Base-by-base conservation (phyloP, 2,329 filamentous ascomycete genomes). In the Fusarium continuum region DNA sequence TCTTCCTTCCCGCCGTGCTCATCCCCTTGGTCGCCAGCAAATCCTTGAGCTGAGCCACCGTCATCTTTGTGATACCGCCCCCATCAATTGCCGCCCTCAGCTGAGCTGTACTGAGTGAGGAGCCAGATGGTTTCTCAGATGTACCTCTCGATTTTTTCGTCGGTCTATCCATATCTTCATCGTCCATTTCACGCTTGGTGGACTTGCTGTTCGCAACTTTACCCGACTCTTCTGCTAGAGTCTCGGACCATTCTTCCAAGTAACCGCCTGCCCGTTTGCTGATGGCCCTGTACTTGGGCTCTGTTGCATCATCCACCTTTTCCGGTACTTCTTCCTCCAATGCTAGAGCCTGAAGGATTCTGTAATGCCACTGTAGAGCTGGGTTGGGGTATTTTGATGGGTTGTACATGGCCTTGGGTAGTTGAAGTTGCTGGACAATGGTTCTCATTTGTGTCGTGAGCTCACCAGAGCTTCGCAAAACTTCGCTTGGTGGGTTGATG, bases 291-390 rank as follows among this genome's bases (percentile, higher is more conserved):
- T 89, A 93, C 69, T 91, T 92, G 2, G 95, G 95, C 13, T 91
- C 74, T 0, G 95, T 98, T 64, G 90, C 88, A 72, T 99, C 95
- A 13, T 86, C 82, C 2, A 78, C 77, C 44, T 89, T 85, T 17
- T 91, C 89, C 0, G 93, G 93, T 2, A 96, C 79, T 66, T 97
- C 93, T 73, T 99, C 95, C 29, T 97, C 93, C 1, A 99, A 82
- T 0, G 95, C 95, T 54, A 97, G 83, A 7, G 91, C 90, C 77
- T 99, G 95, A 1, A 99, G 80, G 39, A 99, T 96, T 61, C 88
- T 89, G 80, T 98, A 99, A 78, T 98, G 95, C 93, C 94, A 99
- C 77, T 99, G 95, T 20, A 99, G 82, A 8, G 91, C 85, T 9
- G 93, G 93, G 61, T 99, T 99, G 0, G 95, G 92, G 71, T 97